Percentiles rank a stretch among this genome's conserved stretches.
phyloP scores from a whole-genome alignment of 495 filamentous ascomycete species.

The Choiromyces venosus region DNA sequence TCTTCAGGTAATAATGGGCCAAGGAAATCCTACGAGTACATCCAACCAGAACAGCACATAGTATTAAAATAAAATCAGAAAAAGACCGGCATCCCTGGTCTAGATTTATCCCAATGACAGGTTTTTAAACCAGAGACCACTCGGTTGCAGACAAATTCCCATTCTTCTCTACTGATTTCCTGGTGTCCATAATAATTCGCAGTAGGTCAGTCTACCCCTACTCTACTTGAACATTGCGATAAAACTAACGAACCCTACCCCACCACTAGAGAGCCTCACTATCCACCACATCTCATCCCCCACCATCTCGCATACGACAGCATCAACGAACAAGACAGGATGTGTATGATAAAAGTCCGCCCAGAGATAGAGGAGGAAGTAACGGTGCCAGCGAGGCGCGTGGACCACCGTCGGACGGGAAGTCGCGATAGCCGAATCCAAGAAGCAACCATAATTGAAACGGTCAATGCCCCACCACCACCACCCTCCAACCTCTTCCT shows the following conservation, averaged over 20 bases:
- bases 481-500: slow-evolving; percentile 19
- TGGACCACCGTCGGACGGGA: slow-evolving; percentile 1
- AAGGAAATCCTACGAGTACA: not conserved
- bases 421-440: slow-evolving; percentile 14
- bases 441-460: slow-evolving; percentile 30
- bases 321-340: slow-evolving; percentile 1
- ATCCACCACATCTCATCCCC: not conserved
- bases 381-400: slow-evolving; percentile 22
- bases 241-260: not conserved
- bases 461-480: slow-evolving; percentile 31
- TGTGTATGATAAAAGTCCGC: slow-evolving; percentile 41
- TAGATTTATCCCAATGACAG: not conserved
- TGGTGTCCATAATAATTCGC: not conserved
- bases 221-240: not conserved
- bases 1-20: not conserved
- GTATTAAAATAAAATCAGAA: not conserved
- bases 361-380: slow-evolving; percentile 32
- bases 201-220: not conserved
- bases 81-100: not conserved
- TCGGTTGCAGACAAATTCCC: not conserved
- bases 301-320: not conserved
- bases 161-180: not conserved
- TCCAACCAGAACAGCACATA: not conserved
- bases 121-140: not conserved
- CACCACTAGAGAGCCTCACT: not conserved